Percentiles rank a stretch among this genome's conserved stretches.
Evolutionary conservation across 2,329 filamentous ascomycete genomes (phyloP).

Genomic region (Exophiala mesophila): DNA sequence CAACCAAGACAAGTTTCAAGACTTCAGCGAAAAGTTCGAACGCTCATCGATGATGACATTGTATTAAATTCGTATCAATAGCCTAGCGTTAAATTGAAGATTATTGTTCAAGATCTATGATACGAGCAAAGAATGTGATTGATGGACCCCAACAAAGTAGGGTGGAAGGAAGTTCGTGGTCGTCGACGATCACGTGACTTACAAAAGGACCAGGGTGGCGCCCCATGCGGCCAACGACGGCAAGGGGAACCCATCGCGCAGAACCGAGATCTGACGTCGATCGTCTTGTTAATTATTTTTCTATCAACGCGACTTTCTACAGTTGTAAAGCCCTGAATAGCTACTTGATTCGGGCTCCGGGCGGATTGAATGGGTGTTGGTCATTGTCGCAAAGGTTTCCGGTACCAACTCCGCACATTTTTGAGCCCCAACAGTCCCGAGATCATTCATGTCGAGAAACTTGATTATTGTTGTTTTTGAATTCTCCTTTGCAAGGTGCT

Average conservation of each 20-base stretch:
- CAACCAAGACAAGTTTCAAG: too few species aligned
- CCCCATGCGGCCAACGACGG: slow-evolving; percentile 11
- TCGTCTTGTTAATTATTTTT: slow-evolving; percentile 12
- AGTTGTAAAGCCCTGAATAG: slow-evolving; percentile 7
- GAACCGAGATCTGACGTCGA: slow-evolving; percentile 28
- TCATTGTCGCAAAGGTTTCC: slow-evolving; percentile 15
- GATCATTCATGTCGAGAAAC: slow-evolving; percentile 8
- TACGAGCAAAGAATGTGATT: too few species aligned
- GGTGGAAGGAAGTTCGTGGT: too few species aligned
- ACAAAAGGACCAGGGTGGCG: slow-evolving; percentile 22
- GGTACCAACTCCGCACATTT: slow-evolving; percentile 10
- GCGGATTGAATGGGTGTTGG: slow-evolving; percentile 2
- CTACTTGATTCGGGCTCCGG: not conserved
- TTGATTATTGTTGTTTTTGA: slow-evolving; percentile 20
- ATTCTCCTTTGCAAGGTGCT: slow-evolving; percentile 14
- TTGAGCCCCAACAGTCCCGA: slow-evolving; percentile 1
- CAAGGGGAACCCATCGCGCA: slow-evolving; percentile 18
- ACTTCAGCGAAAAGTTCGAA: too few species aligned
- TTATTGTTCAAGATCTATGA: too few species aligned
- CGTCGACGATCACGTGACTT: slow-evolving; percentile 24
- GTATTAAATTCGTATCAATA: too few species aligned
- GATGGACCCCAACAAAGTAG: too few species aligned
- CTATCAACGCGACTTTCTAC: slow-evolving; percentile 17
- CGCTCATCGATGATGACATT: too few species aligned
- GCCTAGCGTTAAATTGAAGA: too few species aligned